Percentiles rank a stretch among this genome's conserved stretches.
phyloP scores from a whole-genome alignment of 495 filamentous ascomycete genomes.

The Echria macrotheca region DNA sequence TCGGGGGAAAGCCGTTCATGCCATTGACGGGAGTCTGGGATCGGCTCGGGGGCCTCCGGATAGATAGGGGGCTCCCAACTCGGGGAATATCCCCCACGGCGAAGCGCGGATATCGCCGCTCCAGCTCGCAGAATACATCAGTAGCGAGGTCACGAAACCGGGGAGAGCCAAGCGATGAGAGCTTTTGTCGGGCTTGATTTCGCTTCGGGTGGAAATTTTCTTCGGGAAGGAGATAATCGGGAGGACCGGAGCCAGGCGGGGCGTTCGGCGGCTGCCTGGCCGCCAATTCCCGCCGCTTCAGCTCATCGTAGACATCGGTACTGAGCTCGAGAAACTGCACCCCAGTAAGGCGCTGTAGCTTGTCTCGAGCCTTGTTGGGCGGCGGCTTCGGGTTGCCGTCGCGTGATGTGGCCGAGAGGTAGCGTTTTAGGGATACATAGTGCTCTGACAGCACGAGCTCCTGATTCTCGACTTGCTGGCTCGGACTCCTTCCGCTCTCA shows the following conservation, averaged over 20 bases:
- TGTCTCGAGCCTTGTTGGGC: conserved; percentile 86
- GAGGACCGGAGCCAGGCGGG: conserved; percentile 48
- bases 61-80: conserved; percentile 61
- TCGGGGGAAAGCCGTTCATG: conserved; percentile 42
- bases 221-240: conserved; percentile 73
- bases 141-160: conserved; percentile 88
- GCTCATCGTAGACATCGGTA: conserved; percentile 95
- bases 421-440: conserved; percentile 73
- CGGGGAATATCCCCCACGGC: conserved; percentile 59
- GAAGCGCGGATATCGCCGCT: conserved; percentile 83
- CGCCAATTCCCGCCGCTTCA: conserved; percentile 72
- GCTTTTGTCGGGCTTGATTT: conserved; percentile 91
- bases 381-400: conserved; percentile 69
- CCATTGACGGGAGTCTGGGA: conserved; percentile 51
- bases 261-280: conserved; percentile 47
- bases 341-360: conserved; percentile 77
- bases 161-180: conserved; percentile 76
- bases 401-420: conserved; percentile 61
- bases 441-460: conserved; percentile 63
- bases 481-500: conserved; percentile 51
- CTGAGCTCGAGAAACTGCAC: conserved; percentile 96
- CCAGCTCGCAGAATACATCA: conserved; percentile 92
- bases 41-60: conserved; percentile 49
- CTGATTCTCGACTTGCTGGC: conserved; percentile 43
- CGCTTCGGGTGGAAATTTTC: conserved; percentile 90